Evolutionary conservation across 805 yeast species (phyloP), one percentile per base, ranked within the genome.

Genomic region (Kregervanrija delftensis): DNA sequence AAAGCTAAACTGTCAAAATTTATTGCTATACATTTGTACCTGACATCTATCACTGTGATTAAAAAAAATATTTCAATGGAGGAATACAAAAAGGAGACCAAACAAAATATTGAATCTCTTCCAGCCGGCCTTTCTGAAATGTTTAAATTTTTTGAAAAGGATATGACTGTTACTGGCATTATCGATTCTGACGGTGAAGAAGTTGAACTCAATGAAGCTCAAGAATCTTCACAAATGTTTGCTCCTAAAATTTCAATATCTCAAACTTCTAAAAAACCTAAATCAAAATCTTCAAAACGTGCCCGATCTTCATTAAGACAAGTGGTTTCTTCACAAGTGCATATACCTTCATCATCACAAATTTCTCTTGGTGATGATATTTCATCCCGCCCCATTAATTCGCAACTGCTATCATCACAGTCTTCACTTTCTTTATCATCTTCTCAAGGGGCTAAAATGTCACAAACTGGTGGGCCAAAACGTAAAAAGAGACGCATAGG

Each of bases 81-180:
- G 28, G 8, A 22, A 22, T 22, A 22, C 8, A 22, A 22, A 22
- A 22, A 22, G 28, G 28, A 22, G 8, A 22, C 28, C 2, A 4
- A 22, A 22, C 28, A 6, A 22, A 22, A 22, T 22, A 22, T 22
- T 4, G 28, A 22, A 22, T 4, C 28, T 22, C 28, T 22, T 22
- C 28, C 28, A 6, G 6, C 8, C 8, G 8, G 8, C 28, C 28
- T 22, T 22, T 22, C 28, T 8, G 40, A 39, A 8, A 37, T 52
- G 32, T 12, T 51, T 5, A 34, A 39, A 3, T 34, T 44, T 2
- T 52, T 52, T 36, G 49, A 51, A 14, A 35, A 33, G 11, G 52
- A 52, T 41, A 46, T 46, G 40, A 33, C 42, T 36, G 33, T 44
- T n/a, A 39, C 48, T 9, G 42, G 49, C 4, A 37, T 38, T 10